Evolutionary conservation across 2,329 filamentous ascomycete genomes (phyloP), one percentile per base, ranked within the genome.

Genomic region (Fusarium armeniacum): DNA sequence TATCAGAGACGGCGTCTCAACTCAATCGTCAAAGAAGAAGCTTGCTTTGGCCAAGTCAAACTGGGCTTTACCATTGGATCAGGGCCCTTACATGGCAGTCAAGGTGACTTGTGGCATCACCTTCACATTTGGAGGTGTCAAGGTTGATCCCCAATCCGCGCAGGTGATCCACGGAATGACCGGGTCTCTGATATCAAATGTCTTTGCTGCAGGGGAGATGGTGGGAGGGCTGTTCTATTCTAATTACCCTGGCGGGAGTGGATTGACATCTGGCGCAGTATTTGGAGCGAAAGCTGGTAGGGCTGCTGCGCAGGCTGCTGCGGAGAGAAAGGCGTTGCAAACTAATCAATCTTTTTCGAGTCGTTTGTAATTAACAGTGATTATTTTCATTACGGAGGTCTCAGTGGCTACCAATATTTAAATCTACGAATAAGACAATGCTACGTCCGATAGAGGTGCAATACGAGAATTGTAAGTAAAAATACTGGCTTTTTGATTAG

Each of bases 71-170:
- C 61, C 61, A n/a, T n/a, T 64, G 26, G 61, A 64, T 30, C 16
- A 64, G 26, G 51, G 59, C 1, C 61, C 50, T 5, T 64, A 45
- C 18, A 26, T 64, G 3, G 61, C 61, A 2, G 59, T 64, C 8
- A 64, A 58, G 32, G 61, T 64, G 5, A 64, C 61, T 1, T 64
- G 61, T 11, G 61, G 61, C 3, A 54, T 64, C 12, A 64, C 61
- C 0, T 64, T 64, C 2, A 64, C 61, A 0, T 64, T 64, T 30
- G 61, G 61, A 1, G 61, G 61, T 30, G 44, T 64, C 12, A 64
- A 64, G 7, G 11, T 64, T 12, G 59, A 64, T 13, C 59, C 59
- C 1, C 43, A 58, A 11, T 58, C 43, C 22, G 43, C 59, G 5
- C 59, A 64, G 18, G 16, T 64, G 3, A 40, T 64, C 0, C 50